Conservation (phyloP, 495 filamentous ascomycete genomes). For the Talaromyces liani region DNA sequence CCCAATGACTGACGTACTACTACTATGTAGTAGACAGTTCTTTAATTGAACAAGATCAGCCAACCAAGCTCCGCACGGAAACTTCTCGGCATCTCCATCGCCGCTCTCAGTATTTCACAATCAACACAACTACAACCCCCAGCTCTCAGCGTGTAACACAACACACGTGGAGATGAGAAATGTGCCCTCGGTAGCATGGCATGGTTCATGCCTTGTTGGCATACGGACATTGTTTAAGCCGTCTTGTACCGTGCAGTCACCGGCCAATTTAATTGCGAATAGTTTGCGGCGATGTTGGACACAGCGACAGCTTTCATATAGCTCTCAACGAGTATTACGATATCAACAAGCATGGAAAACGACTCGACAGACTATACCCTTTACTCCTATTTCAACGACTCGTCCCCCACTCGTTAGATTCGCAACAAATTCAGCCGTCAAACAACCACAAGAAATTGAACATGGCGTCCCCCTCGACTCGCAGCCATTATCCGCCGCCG, state of each 20-base stretch:
- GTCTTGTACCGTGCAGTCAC: constrained; percentile 9
- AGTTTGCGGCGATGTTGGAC: not conserved
- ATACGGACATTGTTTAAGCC: constrained; percentile 24
- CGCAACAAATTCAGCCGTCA: not conserved
- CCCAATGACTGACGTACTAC: not conserved
- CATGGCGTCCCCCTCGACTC: constrained; percentile 9
- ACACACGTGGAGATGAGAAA: constrained; percentile 36
- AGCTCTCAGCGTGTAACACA: constrained; percentile 3
- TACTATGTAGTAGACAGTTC: not conserved
- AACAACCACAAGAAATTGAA: constrained; percentile 1
- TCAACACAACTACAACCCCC: not conserved
- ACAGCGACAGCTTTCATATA: constrained; percentile 2
- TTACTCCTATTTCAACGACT: constrained; percentile 8
- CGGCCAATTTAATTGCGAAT: not conserved
- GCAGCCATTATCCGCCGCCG: constrained; percentile 36
- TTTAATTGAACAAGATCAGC: not conserved
- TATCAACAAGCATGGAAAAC: constrained; percentile 11
- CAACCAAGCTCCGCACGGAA: not conserved
- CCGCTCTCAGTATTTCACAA: constrained; percentile 4
- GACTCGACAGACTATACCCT: constrained; percentile 17
- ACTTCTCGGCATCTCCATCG: constrained; percentile 20
- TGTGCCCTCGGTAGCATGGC: constrained; percentile 39
- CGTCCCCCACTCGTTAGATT: constrained; percentile 8
- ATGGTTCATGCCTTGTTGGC: constrained; percentile 32
- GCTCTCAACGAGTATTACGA: not conserved